These are phyloP conservation scores for Jasminum sambac DNA, from an alignment of 257 asterid genomes.

Conservation along the genomic window DNA sequence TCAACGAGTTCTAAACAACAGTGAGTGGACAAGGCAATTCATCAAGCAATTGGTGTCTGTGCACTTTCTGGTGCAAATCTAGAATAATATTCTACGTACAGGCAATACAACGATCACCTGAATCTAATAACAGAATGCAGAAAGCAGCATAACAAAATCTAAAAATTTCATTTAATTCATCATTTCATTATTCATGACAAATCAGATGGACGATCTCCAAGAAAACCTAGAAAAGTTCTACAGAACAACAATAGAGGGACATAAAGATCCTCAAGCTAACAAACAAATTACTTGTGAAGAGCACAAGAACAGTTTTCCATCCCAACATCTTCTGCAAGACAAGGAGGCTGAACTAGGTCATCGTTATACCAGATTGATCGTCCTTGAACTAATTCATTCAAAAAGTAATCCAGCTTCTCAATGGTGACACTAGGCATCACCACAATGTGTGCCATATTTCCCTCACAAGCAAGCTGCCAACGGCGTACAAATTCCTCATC, in stretches of 20 bases:
- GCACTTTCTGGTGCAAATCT: background rate
- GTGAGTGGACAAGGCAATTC: too few species aligned
- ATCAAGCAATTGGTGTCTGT: too few species aligned
- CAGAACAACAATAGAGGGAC: slow-evolving; percentile 15
- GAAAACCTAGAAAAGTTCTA: slow-evolving; percentile 10
- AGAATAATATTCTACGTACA: background rate
- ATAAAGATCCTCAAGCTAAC: slow-evolving; percentile 19
- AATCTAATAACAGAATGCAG: background rate
- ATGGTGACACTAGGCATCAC: slow-evolving; percentile 84
- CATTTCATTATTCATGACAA: slow-evolving; percentile 11
- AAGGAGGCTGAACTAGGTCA: slow-evolving; percentile 57
- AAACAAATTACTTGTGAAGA: slow-evolving; percentile 40
- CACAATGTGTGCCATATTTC: slow-evolving; percentile 83
- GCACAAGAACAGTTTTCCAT: slow-evolving; percentile 51
- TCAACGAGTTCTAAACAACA: too few species aligned
- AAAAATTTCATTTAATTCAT: background rate
- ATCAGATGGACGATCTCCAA: slow-evolving; percentile 9
- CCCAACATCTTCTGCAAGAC: slow-evolving; percentile 84
- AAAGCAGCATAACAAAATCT: background rate
- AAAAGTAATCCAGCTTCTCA: slow-evolving; percentile 75
- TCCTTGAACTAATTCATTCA: slow-evolving; percentile 60
- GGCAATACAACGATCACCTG: background rate
- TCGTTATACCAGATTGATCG: slow-evolving; percentile 69
- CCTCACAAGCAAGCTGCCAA: slow-evolving; percentile 97
- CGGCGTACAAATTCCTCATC: slow-evolving; percentile 85